Base-by-base conservation (phyloP, 2,329 filamentous ascomycete genomes). In the Aspergillus fumigatiaffinis region DNA sequence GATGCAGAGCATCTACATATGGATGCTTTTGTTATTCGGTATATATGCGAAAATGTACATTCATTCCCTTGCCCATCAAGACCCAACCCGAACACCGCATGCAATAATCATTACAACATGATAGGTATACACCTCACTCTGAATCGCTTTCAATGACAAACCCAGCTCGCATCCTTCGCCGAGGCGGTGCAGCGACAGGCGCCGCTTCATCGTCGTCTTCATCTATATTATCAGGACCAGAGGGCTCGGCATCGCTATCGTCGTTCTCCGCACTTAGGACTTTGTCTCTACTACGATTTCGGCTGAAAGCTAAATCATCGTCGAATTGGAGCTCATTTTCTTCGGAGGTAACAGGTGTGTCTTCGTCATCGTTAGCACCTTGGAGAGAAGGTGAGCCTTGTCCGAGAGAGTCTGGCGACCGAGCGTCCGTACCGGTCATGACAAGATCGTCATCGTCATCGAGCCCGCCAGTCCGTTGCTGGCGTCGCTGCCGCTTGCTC, bases 101-200 rank as follows among this genome's bases (percentile, higher is more conserved):
- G 54, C 66, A 51, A 54, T 71, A 68, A 65, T 70, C 52, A 67
- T 35, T 26, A 44, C 17, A 41, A 48, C 23, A 44, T 47, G 21
- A 47, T 47, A 25, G 21, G 4, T 23, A 47, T 47, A 42, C 50
- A 47, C 14, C 47, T 61, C 68, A 78, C 58, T 78, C 76, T 4
- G 76, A 77, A 54, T 78, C 76, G 57, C 74, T 76, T 14, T 77
- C 76, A 57, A 78, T 66, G 32, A 77, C 71, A 62, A 78, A 76
- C 3, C 74, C 75, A 25, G 68, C 73, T 50, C 71, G 69, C 56
- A 73, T 70, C 7, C 73, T 71, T 53, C 74, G 64, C 50, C 71
- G 71, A 50, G 64, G 54, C n/a, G 69, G 60, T 35, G 57, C 59
- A 32, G 61, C 67, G n/a, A 69, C 59, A n/a, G 66, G 65, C 1